These are phyloP conservation scores for Fusarium poae DNA, from an alignment of 2,329 filamentous ascomycete species.

Conservation along the genomic window DNA sequence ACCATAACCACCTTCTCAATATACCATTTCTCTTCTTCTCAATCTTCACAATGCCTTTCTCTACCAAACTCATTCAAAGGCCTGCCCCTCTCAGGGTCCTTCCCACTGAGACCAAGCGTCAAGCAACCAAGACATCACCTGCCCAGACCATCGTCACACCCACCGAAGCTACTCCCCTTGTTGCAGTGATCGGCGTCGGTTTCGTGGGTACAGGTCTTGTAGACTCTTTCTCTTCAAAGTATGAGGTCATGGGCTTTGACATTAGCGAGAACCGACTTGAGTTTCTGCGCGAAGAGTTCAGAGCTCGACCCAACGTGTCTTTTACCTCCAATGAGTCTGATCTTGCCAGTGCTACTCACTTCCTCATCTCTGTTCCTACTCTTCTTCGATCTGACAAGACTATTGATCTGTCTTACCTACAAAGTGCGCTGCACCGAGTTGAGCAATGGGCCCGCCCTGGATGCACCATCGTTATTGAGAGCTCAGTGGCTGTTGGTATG, in stretches of 20 bases:
- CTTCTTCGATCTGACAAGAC: constrained; percentile 60
- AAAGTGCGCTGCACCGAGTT: constrained; percentile 58
- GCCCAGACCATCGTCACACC: neutral
- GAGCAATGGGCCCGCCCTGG: constrained; percentile 57
- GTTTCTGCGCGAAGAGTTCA: constrained; percentile 50
- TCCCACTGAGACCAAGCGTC: neutral
- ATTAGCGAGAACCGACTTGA: constrained; percentile 57
- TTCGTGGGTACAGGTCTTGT: constrained; percentile 65
- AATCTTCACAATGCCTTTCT: constrained; percentile 17
- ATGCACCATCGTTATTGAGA: constrained; percentile 64
- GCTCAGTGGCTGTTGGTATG: constrained; percentile 66
- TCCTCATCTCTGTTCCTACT: constrained; percentile 66
- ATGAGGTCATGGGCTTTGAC: constrained; percentile 61
- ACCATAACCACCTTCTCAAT: neutral
- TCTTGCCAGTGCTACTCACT: constrained; percentile 61
- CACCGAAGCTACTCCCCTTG: constrained; percentile 47
- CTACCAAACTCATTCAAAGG: constrained; percentile 7
- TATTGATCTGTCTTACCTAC: constrained; percentile 62
- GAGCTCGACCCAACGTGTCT: constrained; percentile 19
- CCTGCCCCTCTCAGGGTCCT: constrained; percentile 6
- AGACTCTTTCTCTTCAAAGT: constrained; percentile 56
- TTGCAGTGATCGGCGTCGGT: constrained; percentile 65
- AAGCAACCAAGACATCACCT: neutral
- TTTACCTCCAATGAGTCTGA: constrained; percentile 56
- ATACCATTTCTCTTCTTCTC: neutral